Evolutionary conservation across 352 stramenopile genomes (phyloP).

Genomic region (Pythium monospermum): DNA sequence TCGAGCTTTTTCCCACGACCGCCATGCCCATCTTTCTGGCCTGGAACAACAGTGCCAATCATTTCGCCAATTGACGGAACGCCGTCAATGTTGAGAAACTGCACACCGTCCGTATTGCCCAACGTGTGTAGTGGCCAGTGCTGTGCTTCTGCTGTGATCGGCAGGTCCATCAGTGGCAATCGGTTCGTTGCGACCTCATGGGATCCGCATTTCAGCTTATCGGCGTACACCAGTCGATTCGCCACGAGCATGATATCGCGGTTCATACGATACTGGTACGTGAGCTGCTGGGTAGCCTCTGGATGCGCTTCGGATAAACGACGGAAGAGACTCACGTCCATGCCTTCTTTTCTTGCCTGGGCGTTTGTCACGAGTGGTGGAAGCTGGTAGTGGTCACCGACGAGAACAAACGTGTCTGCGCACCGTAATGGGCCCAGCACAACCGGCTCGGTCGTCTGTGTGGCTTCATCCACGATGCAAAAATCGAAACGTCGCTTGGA

Average conservation of each 20-base stretch:
- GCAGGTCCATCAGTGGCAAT: slow-evolving; percentile 13
- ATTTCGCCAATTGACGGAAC: slow-evolving; percentile 12
- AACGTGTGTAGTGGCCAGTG: slow-evolving; percentile 30
- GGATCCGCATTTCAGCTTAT: slow-evolving; percentile 92
- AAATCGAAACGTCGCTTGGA: slow-evolving; percentile 93
- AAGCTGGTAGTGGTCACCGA: slow-evolving; percentile 98
- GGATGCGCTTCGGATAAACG: slow-evolving; percentile 90
- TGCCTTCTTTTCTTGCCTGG: slow-evolving; percentile 80
- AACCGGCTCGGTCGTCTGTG: slow-evolving; percentile 96
- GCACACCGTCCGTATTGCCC: slow-evolving; percentile 45
- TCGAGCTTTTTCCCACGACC: slow-evolving; percentile 34
- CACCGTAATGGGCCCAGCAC: slow-evolving; percentile 90
- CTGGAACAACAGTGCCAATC: slow-evolving; percentile 1
- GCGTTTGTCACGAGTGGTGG: slow-evolving; percentile 92
- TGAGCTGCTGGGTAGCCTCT: slow-evolving; percentile 88
- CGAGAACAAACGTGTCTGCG: slow-evolving; percentile 94
- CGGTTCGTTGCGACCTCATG: slow-evolving; percentile 45
- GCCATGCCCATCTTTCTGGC: too few species aligned
- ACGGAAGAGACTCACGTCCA: slow-evolving; percentile 90
- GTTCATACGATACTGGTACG: slow-evolving; percentile 99
- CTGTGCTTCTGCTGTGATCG: background rate
- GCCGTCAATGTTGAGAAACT: slow-evolving; percentile 84
- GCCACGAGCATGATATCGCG: slow-evolving; percentile 93
- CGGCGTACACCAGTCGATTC: slow-evolving; percentile 92
- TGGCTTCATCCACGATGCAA: slow-evolving; percentile 98